Evolutionary conservation across 2,329 filamentous ascomycete genomes (phyloP).

Genomic region (Stagonosporopsis rhizophila): DNA sequence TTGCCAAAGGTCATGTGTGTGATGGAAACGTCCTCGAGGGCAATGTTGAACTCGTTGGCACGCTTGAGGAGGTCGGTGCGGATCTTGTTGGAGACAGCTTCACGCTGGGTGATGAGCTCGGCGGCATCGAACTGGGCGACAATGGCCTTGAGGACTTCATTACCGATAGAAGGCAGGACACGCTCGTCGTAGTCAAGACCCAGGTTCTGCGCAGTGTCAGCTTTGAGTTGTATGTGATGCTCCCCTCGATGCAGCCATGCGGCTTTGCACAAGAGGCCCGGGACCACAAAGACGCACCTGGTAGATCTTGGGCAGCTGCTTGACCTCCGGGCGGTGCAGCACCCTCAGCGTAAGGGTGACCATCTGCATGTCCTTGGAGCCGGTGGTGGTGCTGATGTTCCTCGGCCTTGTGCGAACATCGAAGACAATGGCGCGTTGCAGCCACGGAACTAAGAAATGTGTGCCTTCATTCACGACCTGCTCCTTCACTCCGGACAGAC

Average conservation of each 20-base stretch:
- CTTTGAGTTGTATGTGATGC: background rate
- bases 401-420: constrained; percentile 97
- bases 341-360: constrained; percentile 97
- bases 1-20: constrained; percentile 99
- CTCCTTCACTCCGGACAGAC: constrained; percentile 90
- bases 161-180: constrained; percentile 62
- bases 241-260: background rate
- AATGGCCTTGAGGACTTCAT: constrained; percentile 63
- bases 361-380: constrained; percentile 99
- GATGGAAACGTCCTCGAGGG: constrained; percentile 97
- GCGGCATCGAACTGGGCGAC: constrained; percentile 62
- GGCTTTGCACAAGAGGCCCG: background rate
- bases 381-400: constrained; percentile 97
- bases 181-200: constrained; percentile 93
- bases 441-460: constrained; percentile 94
- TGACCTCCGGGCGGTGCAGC: constrained; percentile 91
- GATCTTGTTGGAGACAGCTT: constrained; percentile 95
- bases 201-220: constrained; percentile 72
- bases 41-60: constrained; percentile 97
- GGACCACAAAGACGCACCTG: constrained; percentile 69
- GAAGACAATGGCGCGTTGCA: constrained; percentile 93
- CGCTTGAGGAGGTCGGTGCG: constrained; percentile 89
- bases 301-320: constrained; percentile 95
- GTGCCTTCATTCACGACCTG: constrained; percentile 93
- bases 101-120: constrained; percentile 91